These are phyloP conservation scores for Podospora didyma DNA, from an alignment of 495 filamentous ascomycete species.

Conservation along the genomic window DNA sequence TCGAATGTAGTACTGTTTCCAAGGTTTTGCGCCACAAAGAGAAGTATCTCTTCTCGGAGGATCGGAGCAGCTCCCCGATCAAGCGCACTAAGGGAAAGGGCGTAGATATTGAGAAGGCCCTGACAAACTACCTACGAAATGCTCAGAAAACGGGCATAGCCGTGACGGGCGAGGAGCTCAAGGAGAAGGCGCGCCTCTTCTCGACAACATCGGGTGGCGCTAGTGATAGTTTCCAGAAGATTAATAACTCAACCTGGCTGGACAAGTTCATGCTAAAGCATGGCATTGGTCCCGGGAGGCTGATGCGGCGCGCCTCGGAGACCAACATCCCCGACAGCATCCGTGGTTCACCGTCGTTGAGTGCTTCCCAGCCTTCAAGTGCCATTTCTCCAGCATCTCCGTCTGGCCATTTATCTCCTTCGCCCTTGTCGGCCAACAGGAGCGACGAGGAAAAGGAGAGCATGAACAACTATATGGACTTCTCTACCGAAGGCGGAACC, in stretches of 20 bases:
- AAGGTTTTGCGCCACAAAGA: constrained; percentile 96
- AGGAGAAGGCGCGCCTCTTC: constrained; percentile 84
- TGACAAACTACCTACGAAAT: constrained; percentile 84
- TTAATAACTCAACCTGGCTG: constrained; percentile 74
- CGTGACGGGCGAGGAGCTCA: constrained; percentile 78
- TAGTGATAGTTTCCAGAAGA: constrained; percentile 68
- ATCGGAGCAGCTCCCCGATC: constrained; percentile 81
- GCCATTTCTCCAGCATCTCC: constrained; percentile 74
- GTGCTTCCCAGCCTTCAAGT: constrained; percentile 62
- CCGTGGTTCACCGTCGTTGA: constrained; percentile 48
- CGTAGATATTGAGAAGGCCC: constrained; percentile 91
- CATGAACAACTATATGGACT: constrained; percentile 46
- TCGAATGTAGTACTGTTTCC: constrained; percentile 77
- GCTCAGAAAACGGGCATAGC: constrained; percentile 70
- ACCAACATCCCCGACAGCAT: constrained; percentile 58
- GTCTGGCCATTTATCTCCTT: constrained; percentile 56
- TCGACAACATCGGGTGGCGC: constrained; percentile 69
- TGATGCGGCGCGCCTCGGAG: constrained; percentile 68
- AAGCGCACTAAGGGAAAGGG: constrained; percentile 88
- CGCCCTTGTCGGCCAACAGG: constrained; percentile 61
- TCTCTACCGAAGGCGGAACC: constrained; percentile 39
- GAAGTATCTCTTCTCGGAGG: constrained; percentile 88
- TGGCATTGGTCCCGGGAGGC: constrained; percentile 59
- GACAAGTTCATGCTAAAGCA: constrained; percentile 98
- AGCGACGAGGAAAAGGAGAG: constrained; percentile 60